Evolutionary conservation across 345 rosid species (phyloP).

Genomic region (Citrus mangshanensis): DNA sequence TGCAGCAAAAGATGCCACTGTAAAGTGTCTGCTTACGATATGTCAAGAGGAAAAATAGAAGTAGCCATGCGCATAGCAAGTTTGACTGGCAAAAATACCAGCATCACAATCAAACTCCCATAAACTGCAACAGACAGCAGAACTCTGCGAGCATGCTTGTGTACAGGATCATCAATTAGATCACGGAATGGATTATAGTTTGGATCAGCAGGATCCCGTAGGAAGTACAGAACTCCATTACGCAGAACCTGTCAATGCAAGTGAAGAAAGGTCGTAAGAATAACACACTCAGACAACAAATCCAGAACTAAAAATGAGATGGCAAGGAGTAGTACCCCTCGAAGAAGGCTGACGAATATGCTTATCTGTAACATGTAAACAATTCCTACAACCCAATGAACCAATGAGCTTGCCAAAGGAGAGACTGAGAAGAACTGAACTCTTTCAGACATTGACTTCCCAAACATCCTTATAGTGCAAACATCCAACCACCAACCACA

Average conservation of each 20-base stretch:
- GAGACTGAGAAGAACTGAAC: constrained; percentile 77
- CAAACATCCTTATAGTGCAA: constrained; percentile 93
- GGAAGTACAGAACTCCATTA: constrained; percentile 88
- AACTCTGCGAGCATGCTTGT: constrained; percentile 95
- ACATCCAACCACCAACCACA: constrained; percentile 99
- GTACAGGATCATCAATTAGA: constrained; percentile 96
- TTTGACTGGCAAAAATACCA: constrained; percentile 95
- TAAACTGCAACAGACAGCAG: constrained; percentile 90
- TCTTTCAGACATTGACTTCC: constrained; percentile 88
- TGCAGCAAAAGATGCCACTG: background rate
- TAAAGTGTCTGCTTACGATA: constrained; percentile 57
- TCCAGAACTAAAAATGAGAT: background rate
- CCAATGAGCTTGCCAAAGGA: constrained; percentile 91
- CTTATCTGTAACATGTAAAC: constrained; percentile 96
- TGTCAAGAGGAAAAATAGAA: constrained; percentile 87
- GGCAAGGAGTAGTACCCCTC: constrained; percentile 66
- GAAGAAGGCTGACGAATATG: constrained; percentile 97
- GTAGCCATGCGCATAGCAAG: constrained; percentile 93
- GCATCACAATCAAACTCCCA: constrained; percentile 97
- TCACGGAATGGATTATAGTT: constrained; percentile 98
- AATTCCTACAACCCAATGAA: constrained; percentile 97
- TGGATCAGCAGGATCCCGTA: constrained; percentile 99
- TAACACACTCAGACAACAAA: background rate
- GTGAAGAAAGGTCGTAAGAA: constrained; percentile 1
- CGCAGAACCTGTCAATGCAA: constrained; percentile 73